Base-by-base conservation (phyloP, 306 rosid genomes). In the Comarum palustre region DNA sequence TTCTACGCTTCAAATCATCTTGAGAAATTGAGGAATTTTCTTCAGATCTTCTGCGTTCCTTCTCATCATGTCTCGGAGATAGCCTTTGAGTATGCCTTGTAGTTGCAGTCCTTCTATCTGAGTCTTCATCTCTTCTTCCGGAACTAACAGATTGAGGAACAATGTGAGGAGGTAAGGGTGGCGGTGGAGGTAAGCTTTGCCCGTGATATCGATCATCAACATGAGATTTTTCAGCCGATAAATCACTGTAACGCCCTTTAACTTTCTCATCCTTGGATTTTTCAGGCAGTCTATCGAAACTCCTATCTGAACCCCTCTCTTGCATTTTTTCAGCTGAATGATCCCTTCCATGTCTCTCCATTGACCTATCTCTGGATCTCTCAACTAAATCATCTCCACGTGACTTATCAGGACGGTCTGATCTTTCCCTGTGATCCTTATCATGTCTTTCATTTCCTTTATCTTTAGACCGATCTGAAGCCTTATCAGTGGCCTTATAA, bases 1-100 rank as follows among this genome's bases (percentile, higher is more conserved):
- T 94, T 75, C 99, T 83, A 38, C 96, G 96, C 66, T 90, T 94
- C 34, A 86, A 69, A 63, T 94, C 99, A 76, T 94, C 99, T 87
- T 88, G 99, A 61, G 86, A 76, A 80, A 77, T 80, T 69, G 88
- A 81, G 75, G 84, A 84, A 76, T 52, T 70, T 36, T 94, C 99
- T 87, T 94, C 99, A 76, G 99, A 94, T 76, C 92, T 79, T 61
- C 93, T 87, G 54, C 91, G 86, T 74, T 94, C 99, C 83, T 94
- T 94, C 77, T 94, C 99, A 69, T 94, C 99, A 54, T 91, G 96
- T 79, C 96, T 89, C 25, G 99, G 99, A 88, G 99, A 94, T 62
- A 94, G 96, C 67, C 96, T 85, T 75, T 90, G 99, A 65, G 86
- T 77, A 71, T 91, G 99, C 79, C 99, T 85, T 8, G 96, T 76